Conservation (phyloP, 805 yeast species). For the Candida ortonii region DNA sequence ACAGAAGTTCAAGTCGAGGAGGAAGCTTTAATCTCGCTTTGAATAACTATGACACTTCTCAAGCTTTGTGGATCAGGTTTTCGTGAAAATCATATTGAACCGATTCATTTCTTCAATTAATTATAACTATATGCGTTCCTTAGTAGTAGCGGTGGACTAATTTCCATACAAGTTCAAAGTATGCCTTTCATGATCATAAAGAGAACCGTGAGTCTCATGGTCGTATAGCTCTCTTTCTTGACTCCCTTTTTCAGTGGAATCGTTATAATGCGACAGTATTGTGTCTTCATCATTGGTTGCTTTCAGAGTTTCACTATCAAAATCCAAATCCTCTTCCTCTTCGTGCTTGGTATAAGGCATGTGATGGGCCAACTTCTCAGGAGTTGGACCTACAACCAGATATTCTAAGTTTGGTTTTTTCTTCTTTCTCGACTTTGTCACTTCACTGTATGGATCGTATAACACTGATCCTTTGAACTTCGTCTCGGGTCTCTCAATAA, state of each 20-base stretch:
- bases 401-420: constrained; percentile 28
- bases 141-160: not conserved
- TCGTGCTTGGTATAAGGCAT: constrained; percentile 32
- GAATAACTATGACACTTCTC: not conserved
- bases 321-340: no score
- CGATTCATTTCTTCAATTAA: no score
- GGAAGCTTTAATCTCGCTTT: constrained; percentile 45
- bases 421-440: constrained; percentile 19
- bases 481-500: constrained; percentile 23
- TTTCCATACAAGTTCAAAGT: constrained; percentile 20
- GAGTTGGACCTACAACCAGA: constrained; percentile 35
- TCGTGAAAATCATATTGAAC: no score
- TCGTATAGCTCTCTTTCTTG: no score
- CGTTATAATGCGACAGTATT: no score
- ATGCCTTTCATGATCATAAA: constrained; percentile 1
- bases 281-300: no score
- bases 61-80: no score
- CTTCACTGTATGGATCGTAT: constrained; percentile 28
- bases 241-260: no score
- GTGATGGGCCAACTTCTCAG: constrained; percentile 30
- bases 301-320: constrained; percentile 2
- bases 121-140: no score
- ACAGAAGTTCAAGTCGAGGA: constrained; percentile 55
- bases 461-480: constrained; percentile 30
- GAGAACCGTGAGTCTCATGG: no score